These are phyloP conservation scores for Nannochloropsis oceanica DNA, from an alignment of 108 stramenopile genomes.

Conservation along the genomic window DNA sequence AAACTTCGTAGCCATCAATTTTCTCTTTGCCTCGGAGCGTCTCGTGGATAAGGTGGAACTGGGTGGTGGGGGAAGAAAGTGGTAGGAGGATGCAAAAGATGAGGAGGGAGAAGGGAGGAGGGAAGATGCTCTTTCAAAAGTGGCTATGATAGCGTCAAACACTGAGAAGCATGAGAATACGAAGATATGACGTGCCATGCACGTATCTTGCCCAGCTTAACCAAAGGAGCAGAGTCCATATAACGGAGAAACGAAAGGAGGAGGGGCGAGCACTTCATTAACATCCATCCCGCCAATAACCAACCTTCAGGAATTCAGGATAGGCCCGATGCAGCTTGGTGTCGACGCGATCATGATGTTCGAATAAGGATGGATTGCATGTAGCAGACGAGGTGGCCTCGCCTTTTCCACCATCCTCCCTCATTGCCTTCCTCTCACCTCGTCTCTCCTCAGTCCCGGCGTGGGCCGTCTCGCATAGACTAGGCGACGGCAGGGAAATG, in stretches of 20 bases:
- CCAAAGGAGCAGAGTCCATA: not conserved
- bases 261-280: not conserved
- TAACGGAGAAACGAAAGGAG: not conserved
- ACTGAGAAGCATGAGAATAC: no score
- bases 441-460: no score
- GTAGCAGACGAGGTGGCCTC: not conserved
- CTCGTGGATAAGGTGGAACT: not conserved
- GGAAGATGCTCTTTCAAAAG: no score
- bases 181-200: no score
- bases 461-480: no score
- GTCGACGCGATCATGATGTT: not conserved
- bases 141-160: no score
- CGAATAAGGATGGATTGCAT: not conserved
- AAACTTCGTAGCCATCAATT: not conserved
- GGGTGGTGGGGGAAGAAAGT: not conserved
- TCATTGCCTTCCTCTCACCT: no score
- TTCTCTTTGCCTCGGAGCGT: not conserved
- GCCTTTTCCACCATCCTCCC: not conserved
- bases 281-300: not conserved
- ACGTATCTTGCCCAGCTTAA: not conserved
- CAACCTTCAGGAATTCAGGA: not conserved
- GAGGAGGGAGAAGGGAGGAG: no score
- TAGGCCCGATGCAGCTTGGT: not conserved
- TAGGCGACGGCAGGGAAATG: no score
- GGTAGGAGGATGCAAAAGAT: not conserved